phyloP scores from a whole-genome alignment of 306 rosid species.

The Pueraria montana region DNA sequence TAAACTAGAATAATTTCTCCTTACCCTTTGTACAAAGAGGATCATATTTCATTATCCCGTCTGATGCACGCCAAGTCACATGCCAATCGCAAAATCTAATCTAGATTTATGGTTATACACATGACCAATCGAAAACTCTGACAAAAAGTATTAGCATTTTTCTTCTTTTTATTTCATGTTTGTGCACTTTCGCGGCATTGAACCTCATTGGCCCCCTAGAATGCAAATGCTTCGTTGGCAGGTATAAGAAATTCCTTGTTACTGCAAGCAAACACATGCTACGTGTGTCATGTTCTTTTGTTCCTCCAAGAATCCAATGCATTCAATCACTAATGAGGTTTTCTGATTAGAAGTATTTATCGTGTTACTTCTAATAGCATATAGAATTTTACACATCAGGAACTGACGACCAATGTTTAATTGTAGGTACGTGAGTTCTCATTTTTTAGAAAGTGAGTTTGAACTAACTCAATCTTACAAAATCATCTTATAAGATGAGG shows the following conservation, averaged over 20 bases:
- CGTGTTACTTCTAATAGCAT: background rate
- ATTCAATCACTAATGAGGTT: background rate
- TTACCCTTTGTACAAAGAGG: no score
- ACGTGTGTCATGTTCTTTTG: background rate
- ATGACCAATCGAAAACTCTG: background rate
- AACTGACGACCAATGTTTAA: background rate
- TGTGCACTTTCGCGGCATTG: background rate
- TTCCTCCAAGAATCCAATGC: conserved; percentile 5
- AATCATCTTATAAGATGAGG: no score
- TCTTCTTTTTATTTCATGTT: background rate
- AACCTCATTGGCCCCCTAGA: background rate
- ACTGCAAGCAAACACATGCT: background rate
- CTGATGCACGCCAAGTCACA: background rate
- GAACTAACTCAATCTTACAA: no score
- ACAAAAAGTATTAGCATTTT: background rate
- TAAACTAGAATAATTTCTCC: no score
- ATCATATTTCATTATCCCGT: background rate
- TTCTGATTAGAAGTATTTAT: background rate
- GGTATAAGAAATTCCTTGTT: background rate
- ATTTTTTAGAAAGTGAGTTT: no score
- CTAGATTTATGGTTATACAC: background rate
- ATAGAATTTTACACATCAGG: background rate
- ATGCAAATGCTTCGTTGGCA: background rate
- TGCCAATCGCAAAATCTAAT: background rate
- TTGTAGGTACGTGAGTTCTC: no score